phyloP scores from a whole-genome alignment of 768 basidiomycete species.

The Trametes gibbosa region DNA sequence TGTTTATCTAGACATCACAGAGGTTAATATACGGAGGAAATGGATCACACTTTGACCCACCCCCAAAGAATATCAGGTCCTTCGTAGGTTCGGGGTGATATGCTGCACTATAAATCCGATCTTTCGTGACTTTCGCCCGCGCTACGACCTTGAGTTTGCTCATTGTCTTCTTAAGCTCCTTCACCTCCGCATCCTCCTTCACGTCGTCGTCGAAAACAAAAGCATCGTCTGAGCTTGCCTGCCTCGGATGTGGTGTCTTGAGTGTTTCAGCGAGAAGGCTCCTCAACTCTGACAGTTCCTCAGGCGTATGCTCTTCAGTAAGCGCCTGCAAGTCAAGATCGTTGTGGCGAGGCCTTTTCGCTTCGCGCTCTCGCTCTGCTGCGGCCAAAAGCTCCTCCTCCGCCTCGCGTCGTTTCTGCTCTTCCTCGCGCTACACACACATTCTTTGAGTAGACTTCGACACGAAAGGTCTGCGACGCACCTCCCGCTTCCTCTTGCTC shows the following conservation, averaged over 20 bases:
- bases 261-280: constrained; percentile 42
- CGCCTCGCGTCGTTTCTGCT: constrained; percentile 47
- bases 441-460: not conserved
- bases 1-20: constrained; percentile 61
- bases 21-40: not conserved
- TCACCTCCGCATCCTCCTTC: constrained; percentile 46
- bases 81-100: constrained; percentile 80
- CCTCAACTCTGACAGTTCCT: constrained; percentile 48
- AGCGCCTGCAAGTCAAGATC: constrained; percentile 61
- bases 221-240: constrained; percentile 45
- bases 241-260: constrained; percentile 36
- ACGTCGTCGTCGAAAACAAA: constrained; percentile 48
- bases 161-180: constrained; percentile 53
- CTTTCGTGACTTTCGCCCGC: constrained; percentile 76
- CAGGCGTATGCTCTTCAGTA: constrained; percentile 44
- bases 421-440: constrained; percentile 44
- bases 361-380: constrained; percentile 59
- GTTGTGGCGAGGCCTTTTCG: constrained; percentile 66
- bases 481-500: constrained; percentile 67
- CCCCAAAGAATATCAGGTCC: constrained; percentile 86
- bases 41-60: constrained; percentile 33
- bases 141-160: constrained; percentile 61
- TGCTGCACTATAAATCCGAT: constrained; percentile 72
- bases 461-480: constrained; percentile 23
- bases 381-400: constrained; percentile 60